phyloP scores from a whole-genome alignment of 768 basidiomycete species.

The Calocera viscosa region DNA sequence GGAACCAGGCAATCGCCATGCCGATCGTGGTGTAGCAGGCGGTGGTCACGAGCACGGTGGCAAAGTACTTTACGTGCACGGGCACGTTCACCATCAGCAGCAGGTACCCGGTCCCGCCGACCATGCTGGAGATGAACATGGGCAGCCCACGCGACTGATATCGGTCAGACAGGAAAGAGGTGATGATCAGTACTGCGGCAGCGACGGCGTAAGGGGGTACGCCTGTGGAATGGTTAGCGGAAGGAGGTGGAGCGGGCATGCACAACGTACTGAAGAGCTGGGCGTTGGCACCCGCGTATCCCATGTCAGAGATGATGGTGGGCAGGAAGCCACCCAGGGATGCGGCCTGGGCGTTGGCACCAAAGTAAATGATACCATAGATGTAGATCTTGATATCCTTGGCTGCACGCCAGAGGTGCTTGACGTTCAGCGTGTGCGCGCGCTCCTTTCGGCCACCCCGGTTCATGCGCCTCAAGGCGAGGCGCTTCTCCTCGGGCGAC shows the following conservation, averaged over 20 bases:
- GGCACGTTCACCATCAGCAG: not conserved
- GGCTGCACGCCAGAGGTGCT: not conserved
- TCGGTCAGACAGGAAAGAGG: not conserved
- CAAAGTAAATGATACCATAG: not conserved
- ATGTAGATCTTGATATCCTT: slow-evolving; percentile 1
- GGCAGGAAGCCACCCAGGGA: slow-evolving; percentile 7
- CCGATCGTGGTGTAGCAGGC: slow-evolving; percentile 12
- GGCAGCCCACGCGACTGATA: not conserved
- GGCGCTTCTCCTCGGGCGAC: slow-evolving; percentile 5
- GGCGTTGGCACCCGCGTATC: slow-evolving; percentile 9
- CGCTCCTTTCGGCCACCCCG: not conserved
- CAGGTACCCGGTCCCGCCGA: not conserved
- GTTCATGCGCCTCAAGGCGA: not conserved
- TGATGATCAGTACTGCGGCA: slow-evolving; percentile 4
- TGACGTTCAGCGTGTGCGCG: not conserved
- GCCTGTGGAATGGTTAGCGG: not conserved
- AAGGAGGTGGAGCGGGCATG: not conserved
- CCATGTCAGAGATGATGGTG: slow-evolving; percentile 9
- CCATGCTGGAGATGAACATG: not conserved
- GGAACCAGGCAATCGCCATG: slow-evolving; percentile 9
- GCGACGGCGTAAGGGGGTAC: not conserved
- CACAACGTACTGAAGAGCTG: slow-evolving; percentile 7
- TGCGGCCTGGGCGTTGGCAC: not conserved
- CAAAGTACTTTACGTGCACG: slow-evolving; percentile 15
- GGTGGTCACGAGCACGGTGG: slow-evolving; percentile 10